Evolutionary conservation across 129 eudicot genomes (phyloP).

Genomic region (Cynara cardunculus): DNA sequence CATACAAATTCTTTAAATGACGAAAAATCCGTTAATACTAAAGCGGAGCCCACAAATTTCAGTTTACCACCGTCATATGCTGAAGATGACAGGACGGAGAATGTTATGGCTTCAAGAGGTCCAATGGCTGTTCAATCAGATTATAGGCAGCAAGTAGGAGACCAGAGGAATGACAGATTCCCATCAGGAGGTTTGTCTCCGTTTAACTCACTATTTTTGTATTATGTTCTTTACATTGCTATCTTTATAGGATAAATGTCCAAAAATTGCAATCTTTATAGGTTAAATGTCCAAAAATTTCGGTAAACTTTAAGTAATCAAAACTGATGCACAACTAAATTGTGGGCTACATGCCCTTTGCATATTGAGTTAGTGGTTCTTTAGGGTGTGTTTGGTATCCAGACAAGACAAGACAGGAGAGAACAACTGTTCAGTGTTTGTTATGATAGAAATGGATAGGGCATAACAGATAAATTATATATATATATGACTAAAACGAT

Average conservation of each 20-base stretch:
- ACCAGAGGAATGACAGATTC: conserved; percentile 64
- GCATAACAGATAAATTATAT: too few species aligned
- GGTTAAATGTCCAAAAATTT: too few species aligned
- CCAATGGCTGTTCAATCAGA: conserved; percentile 43
- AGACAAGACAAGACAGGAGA: too few species aligned
- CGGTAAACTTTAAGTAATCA: too few species aligned
- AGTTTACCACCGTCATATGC: conserved; percentile 74
- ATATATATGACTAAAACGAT: too few species aligned
- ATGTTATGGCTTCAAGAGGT: conserved; percentile 41
- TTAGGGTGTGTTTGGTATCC: too few species aligned
- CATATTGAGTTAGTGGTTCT: too few species aligned
- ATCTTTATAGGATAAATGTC: background rate
- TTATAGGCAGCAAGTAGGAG: conserved; percentile 41
- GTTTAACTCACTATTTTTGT: background rate
- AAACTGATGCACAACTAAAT: too few species aligned
- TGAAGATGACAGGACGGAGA: conserved; percentile 49
- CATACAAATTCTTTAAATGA: conserved; percentile 64
- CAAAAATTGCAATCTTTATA: too few species aligned
- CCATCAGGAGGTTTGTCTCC: conserved; percentile 66
- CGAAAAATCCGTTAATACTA: conserved; percentile 41
- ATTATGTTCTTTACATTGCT: background rate
- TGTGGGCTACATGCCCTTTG: too few species aligned
- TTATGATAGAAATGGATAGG: too few species aligned
- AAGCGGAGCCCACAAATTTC: conserved; percentile 72
- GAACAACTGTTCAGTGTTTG: too few species aligned